Evolutionary conservation across 1,284 basidiomycete genomes (phyloP), one percentile per base, ranked within the genome.

Genomic region (Exobasidium cylindrosporum): DNA sequence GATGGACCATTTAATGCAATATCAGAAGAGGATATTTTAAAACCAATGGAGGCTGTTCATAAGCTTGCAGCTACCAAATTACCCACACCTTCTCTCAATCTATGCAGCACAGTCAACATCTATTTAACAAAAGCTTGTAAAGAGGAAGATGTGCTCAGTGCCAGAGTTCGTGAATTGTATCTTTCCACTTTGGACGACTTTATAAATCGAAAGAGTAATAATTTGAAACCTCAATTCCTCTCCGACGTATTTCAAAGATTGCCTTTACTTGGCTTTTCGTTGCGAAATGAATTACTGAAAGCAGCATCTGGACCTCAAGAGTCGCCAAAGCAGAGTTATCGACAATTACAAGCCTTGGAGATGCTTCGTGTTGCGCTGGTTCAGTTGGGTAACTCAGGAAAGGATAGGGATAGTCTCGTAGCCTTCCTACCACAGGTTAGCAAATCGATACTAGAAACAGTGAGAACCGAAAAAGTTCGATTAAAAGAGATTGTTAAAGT

Each of bases 131-230:
- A 85, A 69, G 79, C 86, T 1, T 81, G 90, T 60, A 83, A 85
- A 32, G 30, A 31, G 17, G 43, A 45, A 17, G 53, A 47, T n/a
- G 43, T 13, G 4, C 66, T 80, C 6, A 77, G 81, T 58, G 32
- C 83, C 78, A 3, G 24, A 43, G 3, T 57, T 23, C n/a, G 43
- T 1, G 79, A 82, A 26, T 80, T 84, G 6, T 95, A 96, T 78
- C 83, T 83, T 47, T 82, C 82, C 62, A 92, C 91, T 0, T 80
- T 95, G 24, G 74, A 82, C 17, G 91, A 94, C 81, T 96, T 91
- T 77, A 83, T 89, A 61, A 86, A 86, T 7, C 86, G 90, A 62
- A 96, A 95, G 81, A 85, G 87, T 47, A 92, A 90, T 3, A 83
- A 85, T 35, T 83, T 96, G 52, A 89, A 89, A 69, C 81, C 85